phyloP scores from a whole-genome alignment of 2,329 filamentous ascomycete genomes.

The Colletotrichum agaves region DNA sequence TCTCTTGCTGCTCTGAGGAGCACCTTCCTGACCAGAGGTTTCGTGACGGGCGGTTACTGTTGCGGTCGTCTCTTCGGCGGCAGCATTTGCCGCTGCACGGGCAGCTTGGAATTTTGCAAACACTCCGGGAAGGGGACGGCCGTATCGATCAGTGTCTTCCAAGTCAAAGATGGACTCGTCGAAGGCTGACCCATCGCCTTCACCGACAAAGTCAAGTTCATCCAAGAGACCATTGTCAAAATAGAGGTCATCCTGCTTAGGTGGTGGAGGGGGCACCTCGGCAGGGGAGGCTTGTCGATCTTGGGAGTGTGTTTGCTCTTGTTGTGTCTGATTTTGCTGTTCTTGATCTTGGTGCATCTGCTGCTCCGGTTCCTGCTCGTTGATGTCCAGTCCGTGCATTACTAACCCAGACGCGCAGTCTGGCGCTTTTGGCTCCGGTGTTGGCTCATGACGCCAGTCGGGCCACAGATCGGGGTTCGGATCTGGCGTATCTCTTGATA shows the following conservation, averaged over 20 bases:
- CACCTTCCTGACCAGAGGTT: conserved; percentile 44
- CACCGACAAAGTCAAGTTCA: conserved; percentile 58
- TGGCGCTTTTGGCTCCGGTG: conserved; percentile 27
- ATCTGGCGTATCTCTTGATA: conserved; percentile 58
- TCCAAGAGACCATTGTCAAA: conserved; percentile 71
- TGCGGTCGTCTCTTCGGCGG: conserved; percentile 18
- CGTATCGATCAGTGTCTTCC: conserved; percentile 71
- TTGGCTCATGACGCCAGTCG: conserved; percentile 19
- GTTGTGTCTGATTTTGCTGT: not conserved
- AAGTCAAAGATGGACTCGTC: conserved; percentile 81
- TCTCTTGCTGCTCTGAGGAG: conserved; percentile 49
- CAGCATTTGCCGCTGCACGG: conserved; percentile 46
- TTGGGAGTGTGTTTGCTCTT: conserved; percentile 38
- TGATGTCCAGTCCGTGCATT: conserved; percentile 51
- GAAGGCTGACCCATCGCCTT: conserved; percentile 67
- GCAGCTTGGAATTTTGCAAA: conserved; percentile 65
- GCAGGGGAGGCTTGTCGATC: conserved; percentile 38
- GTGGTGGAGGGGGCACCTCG: not conserved
- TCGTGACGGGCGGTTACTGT: conserved; percentile 53
- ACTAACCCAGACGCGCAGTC: conserved; percentile 52
- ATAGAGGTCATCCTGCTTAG: conserved; percentile 68
- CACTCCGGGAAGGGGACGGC: conserved; percentile 67
- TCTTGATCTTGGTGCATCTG: not conserved
- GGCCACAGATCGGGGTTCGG: conserved; percentile 31
- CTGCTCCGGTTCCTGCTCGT: conserved; percentile 17